These are phyloP conservation scores for Arthrobotrys megalospora DNA, from an alignment of 2,329 filamentous ascomycete species.

Conservation along the genomic window DNA sequence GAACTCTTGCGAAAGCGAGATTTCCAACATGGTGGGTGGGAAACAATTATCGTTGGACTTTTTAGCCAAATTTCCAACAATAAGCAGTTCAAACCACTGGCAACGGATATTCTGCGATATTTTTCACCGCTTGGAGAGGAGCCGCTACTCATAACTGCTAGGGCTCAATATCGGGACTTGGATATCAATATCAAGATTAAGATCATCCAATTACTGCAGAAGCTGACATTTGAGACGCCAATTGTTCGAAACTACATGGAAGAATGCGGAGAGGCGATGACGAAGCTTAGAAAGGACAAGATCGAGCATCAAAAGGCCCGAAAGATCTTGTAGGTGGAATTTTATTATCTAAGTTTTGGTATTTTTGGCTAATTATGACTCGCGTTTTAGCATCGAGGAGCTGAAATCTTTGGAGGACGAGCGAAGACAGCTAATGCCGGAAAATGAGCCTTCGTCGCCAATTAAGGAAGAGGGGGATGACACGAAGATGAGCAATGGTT, in stretches of 20 bases:
- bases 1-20: constrained; percentile 85
- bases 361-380: constrained; percentile 65
- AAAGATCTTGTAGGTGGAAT: constrained; percentile 72
- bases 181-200: constrained; percentile 87
- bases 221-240: constrained; percentile 88
- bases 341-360: background rate
- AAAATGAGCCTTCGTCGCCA: constrained; percentile 79
- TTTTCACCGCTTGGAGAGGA: constrained; percentile 85
- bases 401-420: constrained; percentile 80
- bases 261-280: constrained; percentile 94
- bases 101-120: constrained; percentile 83
- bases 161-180: constrained; percentile 79
- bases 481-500: constrained; percentile 70
- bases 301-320: constrained; percentile 89
- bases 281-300: constrained; percentile 92
- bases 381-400: constrained; percentile 75
- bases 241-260: constrained; percentile 90
- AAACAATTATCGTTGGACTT: constrained; percentile 88
- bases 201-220: constrained; percentile 86
- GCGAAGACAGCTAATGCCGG: constrained; percentile 79
- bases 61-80: constrained; percentile 86
- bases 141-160: constrained; percentile 81
- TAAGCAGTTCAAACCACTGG: constrained; percentile 78
- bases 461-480: constrained; percentile 75
- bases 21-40: constrained; percentile 90